Base-by-base conservation (phyloP, 192 early-diverging fungal species). In the Spizellomyces punctatus region DNA sequence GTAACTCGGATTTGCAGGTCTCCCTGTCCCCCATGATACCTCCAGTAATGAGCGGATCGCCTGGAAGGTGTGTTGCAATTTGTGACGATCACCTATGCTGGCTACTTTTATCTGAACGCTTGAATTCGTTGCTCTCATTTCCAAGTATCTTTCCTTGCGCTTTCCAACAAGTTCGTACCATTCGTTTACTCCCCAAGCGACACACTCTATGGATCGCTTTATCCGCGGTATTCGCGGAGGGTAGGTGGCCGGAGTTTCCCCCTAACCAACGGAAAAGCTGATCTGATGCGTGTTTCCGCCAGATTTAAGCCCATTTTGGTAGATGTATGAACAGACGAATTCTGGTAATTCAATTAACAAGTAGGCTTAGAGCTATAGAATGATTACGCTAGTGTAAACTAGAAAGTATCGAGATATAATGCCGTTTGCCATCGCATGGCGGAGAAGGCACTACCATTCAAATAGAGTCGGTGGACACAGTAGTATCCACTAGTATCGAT, bases 51-150 rank as follows among this genome's bases (percentile, higher is more conserved):
- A 75, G 46, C 41, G 47, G 8, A 45, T 79, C 27, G 52, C 61
- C 2, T 84, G 82, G 82, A 81, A 81, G 64, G 78, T 79, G 65
- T 10, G 67, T 16, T 22, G 4, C 45, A n/a, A 2, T 3, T 2
- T 27, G 63, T 36, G 27, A 36, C 27, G 3, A 36, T 36, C 27
- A 36, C 27, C 0, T 0, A 36, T 36, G 27, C 27, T 36, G 27
- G 27, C 3, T 36, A 36, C 27, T 36, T 36, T 36, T 36, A 36
- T 3, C 63, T 16, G 16, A 36, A 16, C 12, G 16, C 17, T 1
- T 46, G 16, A 14, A 64, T 8, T 10, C n/a, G 1, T n/a, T 2
- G 0, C 45, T 64, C 2, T 0, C 42, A 17, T n/a, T 1, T 42
- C 16, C 0, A 64, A 16, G 42, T 42, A 46, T 5, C 45, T 36